Percentiles rank a stretch among this genome's conserved stretches.
These are phyloP conservation scores for Ganoderma leucocontextum DNA, from an alignment of 1,284 basidiomycete genomes.

Conservation along the genomic window DNA sequence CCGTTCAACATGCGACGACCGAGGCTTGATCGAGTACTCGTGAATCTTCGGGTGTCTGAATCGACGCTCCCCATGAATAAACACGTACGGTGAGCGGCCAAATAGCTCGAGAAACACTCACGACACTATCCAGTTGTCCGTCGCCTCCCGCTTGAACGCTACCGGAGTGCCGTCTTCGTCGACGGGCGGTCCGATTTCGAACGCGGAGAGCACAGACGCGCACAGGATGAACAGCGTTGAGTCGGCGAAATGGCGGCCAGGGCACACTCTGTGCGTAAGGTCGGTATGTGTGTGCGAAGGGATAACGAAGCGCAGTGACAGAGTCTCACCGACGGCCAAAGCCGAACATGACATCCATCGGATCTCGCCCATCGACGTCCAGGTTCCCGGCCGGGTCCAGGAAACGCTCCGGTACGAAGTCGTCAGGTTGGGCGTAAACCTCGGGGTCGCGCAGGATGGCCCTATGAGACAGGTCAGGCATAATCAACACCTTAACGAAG, in stretches of 20 bases:
- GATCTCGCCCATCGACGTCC: conserved; percentile 6
- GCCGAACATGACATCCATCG: conserved; percentile 11
- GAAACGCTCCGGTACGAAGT: conserved; percentile 27
- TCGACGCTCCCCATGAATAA: neutral
- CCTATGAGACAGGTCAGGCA: conserved; percentile 7
- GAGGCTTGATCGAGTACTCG: neutral
- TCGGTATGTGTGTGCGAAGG: neutral
- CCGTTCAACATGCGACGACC: neutral
- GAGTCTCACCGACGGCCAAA: conserved; percentile 21
- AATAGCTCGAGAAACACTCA: neutral
- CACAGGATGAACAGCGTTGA: conserved; percentile 22
- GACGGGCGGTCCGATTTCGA: conserved; percentile 15
- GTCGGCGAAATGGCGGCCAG: conserved; percentile 19
- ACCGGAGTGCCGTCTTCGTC: conserved; percentile 9
- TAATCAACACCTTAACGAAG: neutral
- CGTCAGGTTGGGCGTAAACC: conserved; percentile 31
- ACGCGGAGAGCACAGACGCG: conserved; percentile 19
- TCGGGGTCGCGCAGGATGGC: conserved; percentile 32
- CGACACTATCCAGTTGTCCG: neutral
- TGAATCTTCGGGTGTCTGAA: neutral
- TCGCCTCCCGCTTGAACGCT: neutral
- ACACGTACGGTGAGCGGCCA: neutral
- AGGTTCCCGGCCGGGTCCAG: conserved; percentile 3
- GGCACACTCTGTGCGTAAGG: conserved; percentile 17
- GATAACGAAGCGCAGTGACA: neutral